Evolutionary conservation across 441 rosid genomes (phyloP).

Genomic region (Pelargonium myrrhifolium): DNA sequence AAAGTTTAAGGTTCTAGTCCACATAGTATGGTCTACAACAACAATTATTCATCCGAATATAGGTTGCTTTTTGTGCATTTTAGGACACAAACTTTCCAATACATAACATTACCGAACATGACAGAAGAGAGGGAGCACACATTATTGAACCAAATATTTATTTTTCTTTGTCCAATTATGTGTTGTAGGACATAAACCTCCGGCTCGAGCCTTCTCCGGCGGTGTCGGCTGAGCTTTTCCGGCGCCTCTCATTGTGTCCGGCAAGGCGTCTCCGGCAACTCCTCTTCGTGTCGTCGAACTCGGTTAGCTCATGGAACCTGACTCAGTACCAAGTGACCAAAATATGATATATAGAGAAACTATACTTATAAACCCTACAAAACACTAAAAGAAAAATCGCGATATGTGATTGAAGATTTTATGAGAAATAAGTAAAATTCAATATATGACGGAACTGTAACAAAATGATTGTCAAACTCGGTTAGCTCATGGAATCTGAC

Average conservation of each 20-base stretch:
- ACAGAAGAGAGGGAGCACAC: slow-evolving; percentile 1
- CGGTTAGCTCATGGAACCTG: slow-evolving; percentile 62
- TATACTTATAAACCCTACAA: too few relatives aligned
- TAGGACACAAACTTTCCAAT: not conserved
- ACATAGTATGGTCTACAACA: not conserved
- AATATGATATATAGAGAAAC: too few relatives aligned
- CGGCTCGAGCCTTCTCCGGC: slow-evolving; percentile 44
- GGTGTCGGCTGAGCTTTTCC: slow-evolving; percentile 45
- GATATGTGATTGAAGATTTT: too few relatives aligned
- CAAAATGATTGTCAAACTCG: slow-evolving; percentile 64
- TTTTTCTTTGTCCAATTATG: not conserved
- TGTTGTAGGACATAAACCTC: not conserved
- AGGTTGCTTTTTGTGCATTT: too few relatives aligned
- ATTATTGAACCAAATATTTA: not conserved
- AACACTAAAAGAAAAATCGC: too few relatives aligned
- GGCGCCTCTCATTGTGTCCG: slow-evolving; percentile 61
- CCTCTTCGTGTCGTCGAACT: slow-evolving; percentile 61
- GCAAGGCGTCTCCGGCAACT: too few relatives aligned
- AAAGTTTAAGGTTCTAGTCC: not conserved
- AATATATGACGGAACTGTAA: too few relatives aligned
- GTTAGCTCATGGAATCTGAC: slow-evolving; percentile 57
- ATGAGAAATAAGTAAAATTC: too few relatives aligned
- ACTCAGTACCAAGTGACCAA: too few relatives aligned
- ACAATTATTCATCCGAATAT: not conserved
- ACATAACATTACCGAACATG: not conserved